Evolutionary conservation across 1,284 basidiomycete genomes (phyloP).

Genomic region (Ustilago nuda): DNA sequence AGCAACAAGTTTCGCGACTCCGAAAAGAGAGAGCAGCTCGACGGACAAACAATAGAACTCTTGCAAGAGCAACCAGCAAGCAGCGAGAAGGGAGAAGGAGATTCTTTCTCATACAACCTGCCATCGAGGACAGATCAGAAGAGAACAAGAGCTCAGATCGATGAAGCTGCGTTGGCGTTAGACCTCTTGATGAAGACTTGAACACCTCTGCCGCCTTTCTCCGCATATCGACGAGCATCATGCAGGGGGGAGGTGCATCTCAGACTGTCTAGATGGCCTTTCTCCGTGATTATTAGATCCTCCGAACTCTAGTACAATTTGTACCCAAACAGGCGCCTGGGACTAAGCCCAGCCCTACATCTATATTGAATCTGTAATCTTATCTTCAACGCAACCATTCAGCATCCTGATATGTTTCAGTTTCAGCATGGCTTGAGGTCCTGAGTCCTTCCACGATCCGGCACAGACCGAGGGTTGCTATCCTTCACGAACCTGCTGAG

Average conservation of each 20-base stretch:
- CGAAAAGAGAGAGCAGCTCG: slow-evolving; percentile 21
- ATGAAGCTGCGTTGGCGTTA: slow-evolving; percentile 29
- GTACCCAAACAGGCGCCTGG: not conserved
- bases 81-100: not conserved
- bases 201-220: not conserved
- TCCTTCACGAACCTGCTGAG: not conserved
- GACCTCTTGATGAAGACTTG: slow-evolving; percentile 36
- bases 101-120: slow-evolving; percentile 29
- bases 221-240: too few relatives aligned
- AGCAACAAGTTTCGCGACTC: slow-evolving; percentile 37
- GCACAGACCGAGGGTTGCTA: not conserved
- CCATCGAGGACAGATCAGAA: slow-evolving; percentile 15
- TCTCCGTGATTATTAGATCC: not conserved
- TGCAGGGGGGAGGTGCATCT: too few relatives aligned
- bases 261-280: too few relatives aligned
- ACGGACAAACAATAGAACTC: slow-evolving; percentile 22
- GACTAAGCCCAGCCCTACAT: not conserved
- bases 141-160: slow-evolving; percentile 29
- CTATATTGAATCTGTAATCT: not conserved
- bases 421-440: not conserved
- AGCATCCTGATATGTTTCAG: not conserved
- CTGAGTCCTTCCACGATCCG: not conserved
- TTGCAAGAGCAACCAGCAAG: not conserved
- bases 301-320: not conserved
- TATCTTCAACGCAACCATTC: not conserved